phyloP scores from a whole-genome alignment of 441 rosid genomes.

The Brassica balearica region DNA sequence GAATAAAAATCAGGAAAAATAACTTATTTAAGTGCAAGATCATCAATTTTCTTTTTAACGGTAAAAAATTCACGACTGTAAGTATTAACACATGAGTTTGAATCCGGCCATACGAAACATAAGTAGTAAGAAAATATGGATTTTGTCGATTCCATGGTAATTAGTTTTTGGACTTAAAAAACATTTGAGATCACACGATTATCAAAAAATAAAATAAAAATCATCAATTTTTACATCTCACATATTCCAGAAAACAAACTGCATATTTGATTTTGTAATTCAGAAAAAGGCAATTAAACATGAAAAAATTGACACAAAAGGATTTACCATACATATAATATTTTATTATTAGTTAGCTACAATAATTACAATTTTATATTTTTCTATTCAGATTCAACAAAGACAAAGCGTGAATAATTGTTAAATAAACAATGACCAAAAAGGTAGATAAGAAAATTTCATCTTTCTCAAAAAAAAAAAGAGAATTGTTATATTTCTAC shows the following conservation, averaged over 20 bases:
- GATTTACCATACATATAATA: background rate
- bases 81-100: no score
- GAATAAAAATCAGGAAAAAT: background rate
- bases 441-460: background rate
- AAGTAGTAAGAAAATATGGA: no score
- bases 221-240: background rate
- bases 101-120: no score
- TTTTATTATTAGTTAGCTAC: conserved; percentile 3
- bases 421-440: background rate
- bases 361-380: background rate
- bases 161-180: no score
- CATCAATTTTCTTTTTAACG: no score
- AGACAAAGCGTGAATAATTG: background rate
- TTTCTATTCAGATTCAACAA: background rate
- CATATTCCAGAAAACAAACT: background rate
- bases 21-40: no score
- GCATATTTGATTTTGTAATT: background rate
- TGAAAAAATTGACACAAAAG: background rate
- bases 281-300: background rate
- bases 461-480: no score
- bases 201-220: background rate
- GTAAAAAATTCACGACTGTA: no score
- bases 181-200: no score
- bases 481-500: background rate
- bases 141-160: no score